Conservation (phyloP, 73 alveolate species). For the Loxodes magnus region DNA sequence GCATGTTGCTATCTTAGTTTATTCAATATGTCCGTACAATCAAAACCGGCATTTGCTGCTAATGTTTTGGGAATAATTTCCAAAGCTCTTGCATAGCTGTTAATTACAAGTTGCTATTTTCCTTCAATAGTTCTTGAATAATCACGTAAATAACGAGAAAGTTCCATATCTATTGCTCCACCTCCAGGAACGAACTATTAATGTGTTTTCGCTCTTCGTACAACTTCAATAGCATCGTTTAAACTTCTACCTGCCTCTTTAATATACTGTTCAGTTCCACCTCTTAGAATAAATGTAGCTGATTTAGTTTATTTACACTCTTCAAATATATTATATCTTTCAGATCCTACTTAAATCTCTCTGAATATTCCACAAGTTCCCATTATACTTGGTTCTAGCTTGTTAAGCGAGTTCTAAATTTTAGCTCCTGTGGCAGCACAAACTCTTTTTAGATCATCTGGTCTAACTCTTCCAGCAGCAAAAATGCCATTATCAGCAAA, state of each 20-base stretch:
- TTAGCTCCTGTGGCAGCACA: slow-evolving; percentile 90
- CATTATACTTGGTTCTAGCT: slow-evolving; percentile 45
- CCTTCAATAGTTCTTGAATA: slow-evolving; percentile 26
- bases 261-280: slow-evolving; percentile 97
- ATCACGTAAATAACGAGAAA: slow-evolving; percentile 37
- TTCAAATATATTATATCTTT: slow-evolving; percentile 39
- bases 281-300: slow-evolving; percentile 93
- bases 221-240: slow-evolving; percentile 92
- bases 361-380: slow-evolving; percentile 94
- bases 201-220: slow-evolving; percentile 86
- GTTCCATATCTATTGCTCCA: slow-evolving; percentile 69
- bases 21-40: slow-evolving; percentile 13
- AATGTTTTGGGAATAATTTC: slow-evolving; percentile 91
- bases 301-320: slow-evolving; percentile 63
- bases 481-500: slow-evolving; percentile 85
- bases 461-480: slow-evolving; percentile 90
- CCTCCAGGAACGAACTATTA: slow-evolving; percentile 47
- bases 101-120: slow-evolving; percentile 90
- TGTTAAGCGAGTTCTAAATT: slow-evolving; percentile 84
- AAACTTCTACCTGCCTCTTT: slow-evolving; percentile 95
- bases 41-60: slow-evolving; percentile 91
- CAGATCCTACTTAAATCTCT: slow-evolving; percentile 92
- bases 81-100: slow-evolving; percentile 90
- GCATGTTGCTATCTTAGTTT: background rate
- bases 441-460: slow-evolving; percentile 83